phyloP scores from a whole-genome alignment of 192 early-diverging fungal species.

The Backusella australiensis region DNA sequence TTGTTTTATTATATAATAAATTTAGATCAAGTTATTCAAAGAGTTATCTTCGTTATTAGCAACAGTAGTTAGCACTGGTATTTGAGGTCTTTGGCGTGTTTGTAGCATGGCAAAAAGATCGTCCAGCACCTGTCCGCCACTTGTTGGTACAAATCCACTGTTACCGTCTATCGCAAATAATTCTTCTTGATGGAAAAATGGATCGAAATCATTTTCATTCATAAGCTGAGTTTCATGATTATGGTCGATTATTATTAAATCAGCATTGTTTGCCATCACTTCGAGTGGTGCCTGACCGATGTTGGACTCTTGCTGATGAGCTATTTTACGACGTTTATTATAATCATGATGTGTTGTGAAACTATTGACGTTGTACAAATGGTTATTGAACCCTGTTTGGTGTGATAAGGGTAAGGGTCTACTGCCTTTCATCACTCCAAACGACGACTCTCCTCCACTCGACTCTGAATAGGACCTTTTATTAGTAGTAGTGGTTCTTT shows the following conservation, averaged over 20 bases:
- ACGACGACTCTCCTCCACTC: background rate
- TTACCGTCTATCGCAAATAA: background rate
- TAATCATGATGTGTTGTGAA: background rate
- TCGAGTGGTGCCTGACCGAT: background rate
- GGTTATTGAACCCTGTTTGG: conserved; percentile 2
- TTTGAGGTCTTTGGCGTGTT: conserved; percentile 32
- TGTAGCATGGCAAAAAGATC: conserved; percentile 34
- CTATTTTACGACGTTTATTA: background rate
- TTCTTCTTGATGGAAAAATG: conserved; percentile 30
- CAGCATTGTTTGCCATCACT: background rate
- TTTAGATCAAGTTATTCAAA: background rate
- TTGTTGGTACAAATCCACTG: conserved; percentile 1
- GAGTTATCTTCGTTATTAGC: background rate
- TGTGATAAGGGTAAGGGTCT: background rate
- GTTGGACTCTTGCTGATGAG: background rate
- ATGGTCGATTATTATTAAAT: background rate
- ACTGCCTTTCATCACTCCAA: background rate
- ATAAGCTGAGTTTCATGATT: background rate
- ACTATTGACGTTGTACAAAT: background rate
- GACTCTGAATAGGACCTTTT: background rate
- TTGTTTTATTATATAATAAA: background rate
- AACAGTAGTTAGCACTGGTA: conserved; percentile 1
- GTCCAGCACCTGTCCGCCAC: conserved; percentile 27
- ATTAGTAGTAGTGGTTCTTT: background rate
- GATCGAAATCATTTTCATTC: conserved; percentile 22